Evolutionary conservation across 1,284 basidiomycete genomes (phyloP).

Genomic region (Boletellus deceptivus): DNA sequence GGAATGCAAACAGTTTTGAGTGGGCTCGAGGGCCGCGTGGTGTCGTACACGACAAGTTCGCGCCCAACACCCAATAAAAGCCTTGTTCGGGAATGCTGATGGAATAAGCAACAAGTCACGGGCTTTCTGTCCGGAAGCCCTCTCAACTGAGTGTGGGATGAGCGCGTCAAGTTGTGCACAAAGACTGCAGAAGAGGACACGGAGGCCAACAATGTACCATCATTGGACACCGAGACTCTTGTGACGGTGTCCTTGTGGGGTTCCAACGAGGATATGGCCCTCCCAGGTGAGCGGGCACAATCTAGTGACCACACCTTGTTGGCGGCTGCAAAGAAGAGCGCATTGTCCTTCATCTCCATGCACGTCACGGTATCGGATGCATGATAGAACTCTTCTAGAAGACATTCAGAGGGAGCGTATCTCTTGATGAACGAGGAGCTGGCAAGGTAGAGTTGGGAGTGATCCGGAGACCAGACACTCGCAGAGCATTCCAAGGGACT

Average conservation of each 20-base stretch:
- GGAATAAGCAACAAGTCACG: conserved; percentile 53
- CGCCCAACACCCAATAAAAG: conserved; percentile 55
- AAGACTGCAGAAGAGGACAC: conserved; percentile 52
- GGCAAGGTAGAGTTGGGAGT: conserved; percentile 51
- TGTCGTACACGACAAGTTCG: conserved; percentile 61
- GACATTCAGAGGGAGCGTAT: conserved; percentile 49
- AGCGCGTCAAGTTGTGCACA: conserved; percentile 50
- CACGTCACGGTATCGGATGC: conserved; percentile 37
- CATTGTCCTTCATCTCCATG: conserved; percentile 41
- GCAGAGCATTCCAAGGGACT: conserved; percentile 42
- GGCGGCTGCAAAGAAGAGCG: conserved; percentile 46
- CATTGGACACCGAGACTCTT: conserved; percentile 56
- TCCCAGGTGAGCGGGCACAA: conserved; percentile 44
- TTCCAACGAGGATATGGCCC: conserved; percentile 54
- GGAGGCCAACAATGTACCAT: conserved; percentile 55
- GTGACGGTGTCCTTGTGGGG: conserved; percentile 56
- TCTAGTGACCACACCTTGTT: conserved; percentile 64
- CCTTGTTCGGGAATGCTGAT: conserved; percentile 54
- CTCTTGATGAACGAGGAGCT: conserved; percentile 45
- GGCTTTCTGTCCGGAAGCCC: conserved; percentile 43
- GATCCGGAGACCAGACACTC: conserved; percentile 55
- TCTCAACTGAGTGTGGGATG: conserved; percentile 51
- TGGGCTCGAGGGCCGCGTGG: conserved; percentile 53
- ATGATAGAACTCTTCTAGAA: conserved; percentile 41
- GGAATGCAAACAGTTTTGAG: conserved; percentile 49